Percentiles rank a stretch among this genome's conserved stretches.
phyloP scores from a whole-genome alignment of 2,329 filamentous ascomycete genomes.

The Xylariaceae sp. region DNA sequence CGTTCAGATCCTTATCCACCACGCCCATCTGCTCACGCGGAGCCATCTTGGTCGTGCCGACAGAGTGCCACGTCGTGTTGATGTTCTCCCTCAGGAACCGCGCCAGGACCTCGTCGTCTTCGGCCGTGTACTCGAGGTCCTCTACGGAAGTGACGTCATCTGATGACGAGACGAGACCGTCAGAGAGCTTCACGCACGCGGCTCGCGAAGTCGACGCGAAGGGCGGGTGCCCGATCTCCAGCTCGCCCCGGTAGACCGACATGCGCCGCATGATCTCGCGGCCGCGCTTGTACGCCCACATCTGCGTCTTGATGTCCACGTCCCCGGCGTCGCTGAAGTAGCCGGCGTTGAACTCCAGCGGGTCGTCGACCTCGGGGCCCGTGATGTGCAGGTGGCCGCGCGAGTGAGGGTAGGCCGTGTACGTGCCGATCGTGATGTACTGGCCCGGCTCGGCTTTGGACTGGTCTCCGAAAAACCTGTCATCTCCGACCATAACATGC shows the following conservation, averaged over 20 bases:
- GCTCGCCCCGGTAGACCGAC: conserved; percentile 44
- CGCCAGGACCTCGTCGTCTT: conserved; percentile 43
- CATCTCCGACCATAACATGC: not conserved
- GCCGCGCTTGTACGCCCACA: conserved; percentile 62
- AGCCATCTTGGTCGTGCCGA: conserved; percentile 39
- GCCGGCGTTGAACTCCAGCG: conserved; percentile 52
- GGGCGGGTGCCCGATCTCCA: conserved; percentile 37
- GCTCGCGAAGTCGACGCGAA: conserved; percentile 40
- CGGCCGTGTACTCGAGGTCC: conserved; percentile 42
- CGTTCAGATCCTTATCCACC: conserved; percentile 36
- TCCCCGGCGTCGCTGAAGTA: conserved; percentile 45
- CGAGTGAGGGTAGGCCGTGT: conserved; percentile 55
- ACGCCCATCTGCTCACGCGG: conserved; percentile 35
- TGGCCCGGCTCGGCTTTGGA: conserved; percentile 29
- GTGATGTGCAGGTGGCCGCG: conserved; percentile 57
- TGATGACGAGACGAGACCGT: not conserved
- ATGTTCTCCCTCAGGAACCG: conserved; percentile 35
- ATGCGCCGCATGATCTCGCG: conserved; percentile 56
- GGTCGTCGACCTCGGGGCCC: conserved; percentile 33
- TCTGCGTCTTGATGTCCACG: conserved; percentile 51
- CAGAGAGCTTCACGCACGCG: conserved; percentile 1
- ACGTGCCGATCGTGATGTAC: conserved; percentile 46
- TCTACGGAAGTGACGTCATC: conserved; percentile 24
- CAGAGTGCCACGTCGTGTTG: conserved; percentile 38
- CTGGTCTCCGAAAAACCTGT: conserved; percentile 6